A percentile compares a stretch with the other conserved stretches of the same genome.
These are phyloP conservation scores for Alternaria consortialis DNA, from an alignment of 2,329 filamentous ascomycete species.

Conservation along the genomic window DNA sequence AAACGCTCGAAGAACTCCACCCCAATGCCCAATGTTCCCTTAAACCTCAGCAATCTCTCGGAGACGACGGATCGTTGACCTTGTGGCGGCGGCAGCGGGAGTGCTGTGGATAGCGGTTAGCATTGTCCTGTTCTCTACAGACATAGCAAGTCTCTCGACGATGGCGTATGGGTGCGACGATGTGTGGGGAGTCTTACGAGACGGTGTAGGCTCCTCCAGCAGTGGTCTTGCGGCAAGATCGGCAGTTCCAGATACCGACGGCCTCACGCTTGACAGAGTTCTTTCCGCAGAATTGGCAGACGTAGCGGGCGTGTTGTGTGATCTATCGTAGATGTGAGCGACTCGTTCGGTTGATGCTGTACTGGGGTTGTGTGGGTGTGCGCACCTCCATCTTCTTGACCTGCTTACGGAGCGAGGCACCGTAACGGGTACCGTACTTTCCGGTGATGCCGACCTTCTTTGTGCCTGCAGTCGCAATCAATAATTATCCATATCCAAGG, in stretches of 20 bases:
- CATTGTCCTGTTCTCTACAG: conserved; percentile 8
- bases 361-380: conserved; percentile 19
- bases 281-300: conserved; percentile 94
- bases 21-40: conserved; percentile 47
- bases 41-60: conserved; percentile 97
- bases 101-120: conserved; percentile 67
- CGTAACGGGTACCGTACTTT: conserved; percentile 96
- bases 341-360: conserved; percentile 13
- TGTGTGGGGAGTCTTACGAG: conserved; percentile 71
- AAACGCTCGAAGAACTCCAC: conserved; percentile 50
- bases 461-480: conserved; percentile 39
- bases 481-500: conserved; percentile 18
- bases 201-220: conserved; percentile 95
- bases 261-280: conserved; percentile 87
- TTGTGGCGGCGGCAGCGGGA: conserved; percentile 89
- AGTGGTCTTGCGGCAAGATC: conserved; percentile 91
- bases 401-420: conserved; percentile 99
- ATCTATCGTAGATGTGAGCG: conserved; percentile 61
- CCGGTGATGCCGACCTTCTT: conserved; percentile 93
- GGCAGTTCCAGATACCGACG: conserved; percentile 97
- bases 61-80: conserved; percentile 96
- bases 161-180: neutral
- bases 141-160: neutral
- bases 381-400: conserved; percentile 95
- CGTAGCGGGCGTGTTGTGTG: conserved; percentile 96